Evolutionary conservation across 139 green algal genomes (phyloP), one percentile per base, ranked within the genome.

Genomic region (Edaphochlamys debaryana): DNA sequence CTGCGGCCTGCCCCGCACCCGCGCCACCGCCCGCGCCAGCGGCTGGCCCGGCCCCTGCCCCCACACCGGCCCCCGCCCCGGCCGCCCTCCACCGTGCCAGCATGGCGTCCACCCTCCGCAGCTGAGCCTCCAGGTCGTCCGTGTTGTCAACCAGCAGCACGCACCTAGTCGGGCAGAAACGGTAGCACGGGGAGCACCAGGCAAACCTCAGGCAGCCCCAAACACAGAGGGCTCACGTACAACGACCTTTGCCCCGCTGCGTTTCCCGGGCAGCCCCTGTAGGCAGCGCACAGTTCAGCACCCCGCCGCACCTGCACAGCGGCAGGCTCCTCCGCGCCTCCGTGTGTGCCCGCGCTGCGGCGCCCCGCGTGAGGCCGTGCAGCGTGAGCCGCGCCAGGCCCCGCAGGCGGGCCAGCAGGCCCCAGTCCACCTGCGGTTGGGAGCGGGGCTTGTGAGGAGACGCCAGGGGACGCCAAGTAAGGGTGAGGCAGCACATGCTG

Each of bases 101-200:
- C 72, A 80, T 54, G 20, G 41, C 32, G 22, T 80, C 73, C 38
- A 41, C 11, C 4, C 38, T 38, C 6, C 13, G 27, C 41, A 81
- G 58, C 75, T 71, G 34, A 32, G 15, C 38, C 60, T 58, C 8
- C 4, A 71, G n/a, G n/a, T 64, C 75, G 13, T 23, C 58, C 22
- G 32, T 71, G 40, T 71, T 71, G 60, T 81, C 42, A n/a, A 81
- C 58, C 3, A 41, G 27, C 75, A 81, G 32, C 32, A 15, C 8
- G 6, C 2, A 5, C 20, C 48, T 52, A 36, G 27, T 11, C 20
- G 4, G 17, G 30, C 15, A 29, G 4, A 4, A 29, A 22, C 30
- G 7, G 27, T 45, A 17, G 29, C 13, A 37, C 13, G 7, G 15
- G 25, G 38, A 11, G 3, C 4, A 17, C 37, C 4, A 52, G 2